These are phyloP conservation scores for Phytophthora boehmeriae DNA, from an alignment of 352 stramenopile species.

Conservation along the genomic window DNA sequence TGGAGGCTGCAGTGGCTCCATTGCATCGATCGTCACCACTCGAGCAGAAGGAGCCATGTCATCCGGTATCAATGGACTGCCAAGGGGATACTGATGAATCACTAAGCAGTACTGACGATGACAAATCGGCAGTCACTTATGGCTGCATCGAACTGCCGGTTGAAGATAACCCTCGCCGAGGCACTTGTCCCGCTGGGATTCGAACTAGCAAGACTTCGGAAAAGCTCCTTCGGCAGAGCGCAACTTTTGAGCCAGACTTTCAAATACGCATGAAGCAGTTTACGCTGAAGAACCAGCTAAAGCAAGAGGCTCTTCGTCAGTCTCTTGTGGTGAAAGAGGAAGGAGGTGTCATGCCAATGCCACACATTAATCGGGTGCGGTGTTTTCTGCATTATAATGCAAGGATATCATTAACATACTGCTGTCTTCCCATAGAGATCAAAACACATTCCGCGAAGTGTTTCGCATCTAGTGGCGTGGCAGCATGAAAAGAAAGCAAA, in stretches of 20 bases:
- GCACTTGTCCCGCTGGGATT: constrained; percentile 3
- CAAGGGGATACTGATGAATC: not conserved
- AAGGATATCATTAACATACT: not conserved
- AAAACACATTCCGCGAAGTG: constrained; percentile 55
- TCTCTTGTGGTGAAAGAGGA: constrained; percentile 39
- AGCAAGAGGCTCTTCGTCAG: constrained; percentile 53
- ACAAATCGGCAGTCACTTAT: not conserved
- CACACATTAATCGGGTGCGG: constrained; percentile 64
- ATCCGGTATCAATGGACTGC: not conserved
- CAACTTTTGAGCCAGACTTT: constrained; percentile 66
- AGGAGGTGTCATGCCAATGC: constrained; percentile 30
- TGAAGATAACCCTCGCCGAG: constrained; percentile 5
- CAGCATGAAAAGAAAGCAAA: constrained; percentile 64
- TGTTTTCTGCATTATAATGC: constrained; percentile 1
- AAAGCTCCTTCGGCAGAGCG: constrained; percentile 48
- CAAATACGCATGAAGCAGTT: constrained; percentile 65
- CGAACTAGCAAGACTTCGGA: constrained; percentile 39
- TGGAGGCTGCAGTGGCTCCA: constrained; percentile 15
- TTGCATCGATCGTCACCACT: constrained; percentile 7
- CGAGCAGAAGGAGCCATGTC: not conserved
- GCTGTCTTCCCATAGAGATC: constrained; percentile 42
- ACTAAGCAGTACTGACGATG: not conserved
- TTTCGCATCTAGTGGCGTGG: constrained; percentile 72
- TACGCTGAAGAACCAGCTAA: constrained; percentile 48
- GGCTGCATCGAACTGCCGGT: constrained; percentile 4